phyloP scores from a whole-genome alignment of 2,329 filamentous ascomycete species.

The Cryphonectria carpinicola region DNA sequence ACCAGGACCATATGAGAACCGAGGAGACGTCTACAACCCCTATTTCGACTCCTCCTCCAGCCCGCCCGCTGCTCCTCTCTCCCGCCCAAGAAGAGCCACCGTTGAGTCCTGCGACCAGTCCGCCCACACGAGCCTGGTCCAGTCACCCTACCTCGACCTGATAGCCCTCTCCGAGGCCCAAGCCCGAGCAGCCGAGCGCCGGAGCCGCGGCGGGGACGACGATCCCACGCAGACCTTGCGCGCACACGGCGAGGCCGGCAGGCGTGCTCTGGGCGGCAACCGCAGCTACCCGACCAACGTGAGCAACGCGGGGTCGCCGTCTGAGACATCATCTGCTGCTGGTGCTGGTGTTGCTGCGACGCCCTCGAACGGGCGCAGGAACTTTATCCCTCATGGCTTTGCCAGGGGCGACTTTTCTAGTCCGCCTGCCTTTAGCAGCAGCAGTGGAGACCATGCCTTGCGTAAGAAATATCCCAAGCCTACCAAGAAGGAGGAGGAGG shows the following conservation, averaged over 20 bases:
- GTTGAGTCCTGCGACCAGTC: conserved; percentile 15
- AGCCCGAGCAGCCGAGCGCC: conserved; percentile 34
- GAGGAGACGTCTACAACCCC: background rate
- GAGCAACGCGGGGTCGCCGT: conserved; percentile 19
- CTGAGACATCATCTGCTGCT: background rate
- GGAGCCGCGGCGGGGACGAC: conserved; percentile 32
- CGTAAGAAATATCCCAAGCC: conserved; percentile 13
- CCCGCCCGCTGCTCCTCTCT: background rate
- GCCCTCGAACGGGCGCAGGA: conserved; percentile 7
- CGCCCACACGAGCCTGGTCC: conserved; percentile 28
- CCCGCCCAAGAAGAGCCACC: conserved; percentile 11
- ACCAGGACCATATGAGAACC: background rate
- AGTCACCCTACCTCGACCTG: conserved; percentile 37
- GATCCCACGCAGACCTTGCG: conserved; percentile 31
- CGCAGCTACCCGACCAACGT: conserved; percentile 18
- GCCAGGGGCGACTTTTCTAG: conserved; percentile 17
- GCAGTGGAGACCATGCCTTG: conserved; percentile 9
- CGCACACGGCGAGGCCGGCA: conserved; percentile 23
- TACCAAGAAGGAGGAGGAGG: no score
- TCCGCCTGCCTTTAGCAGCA: conserved; percentile 8
- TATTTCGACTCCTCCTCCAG: background rate
- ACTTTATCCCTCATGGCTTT: conserved; percentile 25
- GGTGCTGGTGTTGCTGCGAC: background rate
- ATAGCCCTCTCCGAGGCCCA: conserved; percentile 39
- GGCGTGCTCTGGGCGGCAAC: conserved; percentile 5